Evolutionary conservation across 2,329 filamentous ascomycete genomes (phyloP).

Genomic region (Penicillium sp.): DNA sequence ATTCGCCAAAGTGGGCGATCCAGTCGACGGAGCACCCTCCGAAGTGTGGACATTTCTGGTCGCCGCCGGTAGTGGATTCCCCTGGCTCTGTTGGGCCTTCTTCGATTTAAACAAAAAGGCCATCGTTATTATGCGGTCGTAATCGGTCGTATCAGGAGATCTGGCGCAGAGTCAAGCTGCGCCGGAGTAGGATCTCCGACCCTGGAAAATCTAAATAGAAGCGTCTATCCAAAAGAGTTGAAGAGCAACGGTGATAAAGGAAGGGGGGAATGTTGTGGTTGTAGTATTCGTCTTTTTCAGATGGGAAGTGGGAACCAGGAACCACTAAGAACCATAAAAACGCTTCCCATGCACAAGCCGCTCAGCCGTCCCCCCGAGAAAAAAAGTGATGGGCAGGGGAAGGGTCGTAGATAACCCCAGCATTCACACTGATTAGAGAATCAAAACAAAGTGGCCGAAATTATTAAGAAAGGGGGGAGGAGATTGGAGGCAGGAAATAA

Average conservation of each 20-base stretch:
- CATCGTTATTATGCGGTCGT: slow-evolving; percentile 52
- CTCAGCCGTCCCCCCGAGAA: slow-evolving; percentile 7
- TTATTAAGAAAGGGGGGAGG: slow-evolving; percentile 17
- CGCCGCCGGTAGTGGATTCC: slow-evolving; percentile 49
- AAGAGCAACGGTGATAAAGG: slow-evolving; percentile 11
- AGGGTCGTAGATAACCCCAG: slow-evolving; percentile 5
- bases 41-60: slow-evolving; percentile 56
- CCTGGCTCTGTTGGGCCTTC: slow-evolving; percentile 62
- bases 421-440: slow-evolving; percentile 2
- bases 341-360: slow-evolving; percentile 18
- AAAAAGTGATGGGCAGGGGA: slow-evolving; percentile 15
- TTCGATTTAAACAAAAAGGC: slow-evolving; percentile 81
- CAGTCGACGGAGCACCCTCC: slow-evolving; percentile 46
- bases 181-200: slow-evolving; percentile 12
- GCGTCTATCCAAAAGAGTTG: neutral
- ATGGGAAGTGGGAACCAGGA: slow-evolving; percentile 27
- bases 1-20: slow-evolving; percentile 48
- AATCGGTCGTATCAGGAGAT: slow-evolving; percentile 32
- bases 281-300: slow-evolving; percentile 19
- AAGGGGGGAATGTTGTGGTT: neutral
- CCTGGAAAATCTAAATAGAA: slow-evolving; percentile 11
- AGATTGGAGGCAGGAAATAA: slow-evolving; percentile 10
- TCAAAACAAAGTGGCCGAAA: slow-evolving; percentile 8
- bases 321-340: slow-evolving; percentile 22
- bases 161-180: slow-evolving; percentile 16